These are phyloP conservation scores for Centella asiatica DNA, from an alignment of 129 eudicot species.

Conservation along the genomic window DNA sequence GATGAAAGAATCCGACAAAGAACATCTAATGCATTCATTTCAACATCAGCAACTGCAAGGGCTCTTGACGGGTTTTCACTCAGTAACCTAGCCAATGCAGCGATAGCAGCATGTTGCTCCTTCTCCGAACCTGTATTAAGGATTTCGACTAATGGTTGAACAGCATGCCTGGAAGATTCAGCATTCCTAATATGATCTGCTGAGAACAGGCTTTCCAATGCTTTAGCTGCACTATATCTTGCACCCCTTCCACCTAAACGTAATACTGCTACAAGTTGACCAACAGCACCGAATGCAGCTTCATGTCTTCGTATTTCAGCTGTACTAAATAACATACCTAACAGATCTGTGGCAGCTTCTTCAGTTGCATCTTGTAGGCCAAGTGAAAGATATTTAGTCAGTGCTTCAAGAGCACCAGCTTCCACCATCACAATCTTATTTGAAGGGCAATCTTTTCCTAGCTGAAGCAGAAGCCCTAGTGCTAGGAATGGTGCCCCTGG, in stretches of 20 bases:
- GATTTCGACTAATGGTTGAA: conserved; percentile 92
- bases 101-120: conserved; percentile 99
- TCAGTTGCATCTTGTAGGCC: conserved; percentile 90
- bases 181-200: conserved; percentile 95
- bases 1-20: conserved; percentile 85
- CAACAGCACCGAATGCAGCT: conserved; percentile 88
- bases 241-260: conserved; percentile 95
- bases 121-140: conserved; percentile 84
- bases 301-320: conserved; percentile 91
- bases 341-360: conserved; percentile 92
- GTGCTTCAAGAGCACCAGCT: conserved; percentile 87
- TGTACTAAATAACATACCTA: conserved; percentile 72
- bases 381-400: conserved; percentile 93
- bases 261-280: conserved; percentile 89
- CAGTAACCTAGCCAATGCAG: conserved; percentile 72
- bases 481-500: conserved; percentile 97
- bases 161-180: conserved; percentile 87
- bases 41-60: conserved; percentile 94
- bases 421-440: conserved; percentile 92
- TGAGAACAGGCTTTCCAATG: conserved; percentile 79
- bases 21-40: conserved; percentile 92
- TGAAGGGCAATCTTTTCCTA: conserved; percentile 67
- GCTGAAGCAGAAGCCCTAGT: conserved; percentile 79
- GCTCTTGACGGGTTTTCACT: conserved; percentile 93
- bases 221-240: conserved; percentile 94